Evolutionary conservation across 495 filamentous ascomycete genomes (phyloP).

Genomic region (Penicillium antarcticum): DNA sequence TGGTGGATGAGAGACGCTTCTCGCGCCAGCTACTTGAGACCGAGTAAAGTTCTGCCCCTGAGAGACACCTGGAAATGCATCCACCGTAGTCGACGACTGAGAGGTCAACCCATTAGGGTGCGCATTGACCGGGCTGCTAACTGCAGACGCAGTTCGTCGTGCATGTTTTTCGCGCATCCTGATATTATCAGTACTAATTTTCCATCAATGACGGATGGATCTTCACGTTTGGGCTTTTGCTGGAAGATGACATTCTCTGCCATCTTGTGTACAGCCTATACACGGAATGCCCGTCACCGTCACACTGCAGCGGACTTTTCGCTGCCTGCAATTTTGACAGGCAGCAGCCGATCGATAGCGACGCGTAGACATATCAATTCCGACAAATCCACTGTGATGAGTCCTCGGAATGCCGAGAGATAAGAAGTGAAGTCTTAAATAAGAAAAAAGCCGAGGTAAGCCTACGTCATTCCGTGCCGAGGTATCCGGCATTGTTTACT

Average conservation of each 20-base stretch:
- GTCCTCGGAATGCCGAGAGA: neutral
- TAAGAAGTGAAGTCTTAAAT: neutral
- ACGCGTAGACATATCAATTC: slow-evolving; percentile 27
- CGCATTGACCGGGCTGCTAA: neutral
- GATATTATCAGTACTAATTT: neutral
- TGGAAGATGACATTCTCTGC: slow-evolving; percentile 23
- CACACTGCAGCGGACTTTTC: slow-evolving; percentile 34
- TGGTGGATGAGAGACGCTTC: neutral
- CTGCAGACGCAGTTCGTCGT: neutral
- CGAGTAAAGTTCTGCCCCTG: neutral
- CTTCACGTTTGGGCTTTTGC: slow-evolving; percentile 4
- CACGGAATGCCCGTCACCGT: slow-evolving; percentile 31
- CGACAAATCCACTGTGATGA: slow-evolving; percentile 7
- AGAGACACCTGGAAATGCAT: neutral
- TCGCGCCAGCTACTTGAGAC: neutral
- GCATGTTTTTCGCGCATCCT: neutral
- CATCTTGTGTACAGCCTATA: slow-evolving; percentile 28
- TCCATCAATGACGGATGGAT: neutral
- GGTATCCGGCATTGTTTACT: neutral
- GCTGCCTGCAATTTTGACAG: slow-evolving; percentile 29
- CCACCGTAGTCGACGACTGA: neutral
- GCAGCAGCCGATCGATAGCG: slow-evolving; percentile 33
- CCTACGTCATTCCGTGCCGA: neutral
- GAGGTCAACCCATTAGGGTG: neutral
- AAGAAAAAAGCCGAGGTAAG: neutral